These are phyloP conservation scores for Trametes sp. DNA, from an alignment of 1,284 basidiomycete species.

Conservation along the genomic window DNA sequence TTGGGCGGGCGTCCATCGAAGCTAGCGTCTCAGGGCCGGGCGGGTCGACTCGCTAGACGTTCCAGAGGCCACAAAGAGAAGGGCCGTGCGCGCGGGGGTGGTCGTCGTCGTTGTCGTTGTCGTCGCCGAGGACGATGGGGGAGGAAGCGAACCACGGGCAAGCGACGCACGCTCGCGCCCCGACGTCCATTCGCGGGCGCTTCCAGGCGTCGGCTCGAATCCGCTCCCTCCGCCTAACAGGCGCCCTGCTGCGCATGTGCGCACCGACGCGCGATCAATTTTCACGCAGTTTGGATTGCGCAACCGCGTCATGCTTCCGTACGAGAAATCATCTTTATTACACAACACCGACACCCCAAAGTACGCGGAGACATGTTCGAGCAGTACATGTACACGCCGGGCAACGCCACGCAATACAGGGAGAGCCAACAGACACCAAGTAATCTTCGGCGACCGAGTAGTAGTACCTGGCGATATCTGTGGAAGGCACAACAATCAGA, in stretches of 20 bases:
- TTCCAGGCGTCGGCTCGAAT: slow-evolving; percentile 16
- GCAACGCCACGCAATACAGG: neutral
- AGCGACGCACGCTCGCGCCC: slow-evolving; percentile 24
- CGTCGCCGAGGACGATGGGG: slow-evolving; percentile 31
- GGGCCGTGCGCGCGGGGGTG: slow-evolving; percentile 20
- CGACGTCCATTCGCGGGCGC: slow-evolving; percentile 20
- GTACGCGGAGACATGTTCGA: neutral
- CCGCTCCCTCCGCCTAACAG: slow-evolving; percentile 11
- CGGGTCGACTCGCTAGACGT: slow-evolving; percentile 13
- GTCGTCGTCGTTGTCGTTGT: slow-evolving; percentile 33
- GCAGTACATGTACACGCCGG: neutral
- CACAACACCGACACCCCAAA: neutral
- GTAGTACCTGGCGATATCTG: neutral
- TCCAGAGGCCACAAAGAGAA: slow-evolving; percentile 16
- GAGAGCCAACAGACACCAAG: too few relatives aligned
- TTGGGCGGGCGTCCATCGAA: slow-evolving; percentile 30
- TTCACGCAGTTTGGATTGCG: neutral
- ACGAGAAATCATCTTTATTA: neutral
- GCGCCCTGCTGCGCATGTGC: slow-evolving; percentile 3
- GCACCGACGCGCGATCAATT: slow-evolving; percentile 2
- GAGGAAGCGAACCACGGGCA: slow-evolving; percentile 27
- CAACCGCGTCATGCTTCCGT: neutral
- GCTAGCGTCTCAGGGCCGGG: neutral
- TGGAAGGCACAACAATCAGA: slow-evolving; percentile 14
- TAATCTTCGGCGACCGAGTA: too few relatives aligned